phyloP scores from a whole-genome alignment of 352 stramenopile genomes.

The Pythium periplocum region DNA sequence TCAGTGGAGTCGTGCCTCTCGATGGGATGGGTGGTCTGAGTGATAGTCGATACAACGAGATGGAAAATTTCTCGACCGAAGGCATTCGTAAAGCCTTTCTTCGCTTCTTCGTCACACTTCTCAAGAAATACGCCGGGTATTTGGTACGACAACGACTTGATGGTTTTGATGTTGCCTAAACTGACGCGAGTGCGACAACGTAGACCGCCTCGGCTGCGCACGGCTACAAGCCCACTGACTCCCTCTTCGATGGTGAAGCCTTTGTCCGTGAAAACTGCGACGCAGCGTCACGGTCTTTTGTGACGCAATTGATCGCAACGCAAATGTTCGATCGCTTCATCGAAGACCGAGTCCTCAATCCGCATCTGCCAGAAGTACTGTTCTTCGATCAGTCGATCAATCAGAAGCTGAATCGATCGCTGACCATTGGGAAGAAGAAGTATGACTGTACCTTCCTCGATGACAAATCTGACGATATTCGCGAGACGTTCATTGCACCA shows the following conservation, averaged over 20 bases:
- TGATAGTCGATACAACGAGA: constrained; percentile 66
- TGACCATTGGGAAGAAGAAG: constrained; percentile 77
- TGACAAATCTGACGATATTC: constrained; percentile 63
- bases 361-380: constrained; percentile 56
- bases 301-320: constrained; percentile 54
- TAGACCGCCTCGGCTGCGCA: constrained; percentile 13
- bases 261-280: constrained; percentile 75
- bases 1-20: neutral
- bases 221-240: constrained; percentile 26
- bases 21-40: constrained; percentile 42
- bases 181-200: too few relatives aligned
- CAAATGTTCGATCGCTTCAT: constrained; percentile 87
- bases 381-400: constrained; percentile 88
- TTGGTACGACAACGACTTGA: constrained; percentile 30
- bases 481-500: constrained; percentile 80
- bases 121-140: constrained; percentile 77
- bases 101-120: constrained; percentile 74
- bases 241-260: constrained; percentile 52
- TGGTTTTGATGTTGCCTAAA: too few relatives aligned
- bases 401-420: constrained; percentile 77
- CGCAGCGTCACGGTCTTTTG: constrained; percentile 46
- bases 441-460: constrained; percentile 82
- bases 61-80: constrained; percentile 59
- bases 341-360: constrained; percentile 68
- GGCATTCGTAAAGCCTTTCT: constrained; percentile 69